Evolutionary conservation across 1,284 basidiomycete species (phyloP), one percentile per base, ranked within the genome.

Genomic region (Trichosporon coremiiforme): DNA sequence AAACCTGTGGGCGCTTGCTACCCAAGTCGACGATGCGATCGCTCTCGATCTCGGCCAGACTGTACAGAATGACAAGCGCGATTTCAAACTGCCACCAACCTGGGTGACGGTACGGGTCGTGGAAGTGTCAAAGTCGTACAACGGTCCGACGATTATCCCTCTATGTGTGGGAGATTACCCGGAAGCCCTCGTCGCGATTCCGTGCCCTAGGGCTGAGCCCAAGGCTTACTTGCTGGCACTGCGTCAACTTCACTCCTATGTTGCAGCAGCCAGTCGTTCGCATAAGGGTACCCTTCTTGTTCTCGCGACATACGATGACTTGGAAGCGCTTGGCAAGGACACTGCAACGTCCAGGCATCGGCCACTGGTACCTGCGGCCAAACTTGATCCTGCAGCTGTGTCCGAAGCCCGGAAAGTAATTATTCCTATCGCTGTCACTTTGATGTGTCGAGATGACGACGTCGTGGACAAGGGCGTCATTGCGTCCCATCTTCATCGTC

Each of bases 401-500:
- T 60, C 60, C 10, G 57, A 60, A 4, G 64, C 70, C 1, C 70
- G 77, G 22, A 77, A 76, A 67, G 20, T 68, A 9, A 73, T 80
- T 33, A 62, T 81, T 1, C 78, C 78, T 1, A 67, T 81, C 1
- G 74, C 75, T 2, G 65, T 80, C n/a, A 74, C 73, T 3, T 65
- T 79, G 1, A 25, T 77, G 1, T 75, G 75, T 36, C 38, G 60
- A n/a, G 70, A 36, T 0, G 53, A 38, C 45, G 57, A 71, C 15
- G 64, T 79, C 5, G 64, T 79, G 6, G 75, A 74, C 57, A 80
- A 82, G 66, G 66, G 33, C 0, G 67, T 65, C 1, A 75, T 80
- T 13, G 77, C 80, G 0, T 68, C 71, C 33, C 67, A 71, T n/a
- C 72, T 84, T 8, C 81, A 83, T 64, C 65, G 66, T 57, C 74